Base-by-base conservation (phyloP, 306 rosid species). In the Inga oerstediana region DNA sequence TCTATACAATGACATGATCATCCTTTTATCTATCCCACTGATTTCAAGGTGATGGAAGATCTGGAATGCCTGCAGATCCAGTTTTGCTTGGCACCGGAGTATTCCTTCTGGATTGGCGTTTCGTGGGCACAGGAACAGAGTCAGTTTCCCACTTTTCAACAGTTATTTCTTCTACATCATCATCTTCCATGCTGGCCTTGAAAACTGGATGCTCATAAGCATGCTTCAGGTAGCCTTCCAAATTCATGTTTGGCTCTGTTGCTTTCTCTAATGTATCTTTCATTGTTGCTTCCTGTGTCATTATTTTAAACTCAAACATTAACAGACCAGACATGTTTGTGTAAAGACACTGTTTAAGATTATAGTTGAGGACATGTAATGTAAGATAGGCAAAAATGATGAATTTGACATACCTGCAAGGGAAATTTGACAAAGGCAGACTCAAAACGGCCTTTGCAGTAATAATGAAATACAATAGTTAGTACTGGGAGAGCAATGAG, bases 361-460 rank as follows among this genome's bases (percentile, higher is more conserved):
- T 65, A 32, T 32, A 34, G 24, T 9, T 17, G 24, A 67, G 46
- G 72, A 35, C 13, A 35, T 67, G 5, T 15, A 17, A 52, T 52
- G 5, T 14, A 12, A 15, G 72, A 67, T 67, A 35, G 5, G 10
- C 37, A 34, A 66, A 66, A 66, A 67, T 62, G 35, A 59, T 75
- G 4, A 30, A 65, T 46, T 75, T 16, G 65, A 61, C 67, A 62
- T 79, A 86, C 98, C 95, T 94, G 91, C 76, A 94, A 80, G 16
- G 98, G 98, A 76, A 77, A 90, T 81, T 56, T 92, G 76, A 82
- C 76, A 82, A 97, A 97, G 79, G 98, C 98, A 45, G 99, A 30
- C 89, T 92, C 97, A 69, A 84, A 97, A 59, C 99, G 98, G 80
- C 98, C 99, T 84, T 90, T 91, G 92, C 99, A 97, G 88, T 81